These are phyloP conservation scores for Nakazawaea populi DNA, from an alignment of 805 yeast genomes.

Conservation along the genomic window DNA sequence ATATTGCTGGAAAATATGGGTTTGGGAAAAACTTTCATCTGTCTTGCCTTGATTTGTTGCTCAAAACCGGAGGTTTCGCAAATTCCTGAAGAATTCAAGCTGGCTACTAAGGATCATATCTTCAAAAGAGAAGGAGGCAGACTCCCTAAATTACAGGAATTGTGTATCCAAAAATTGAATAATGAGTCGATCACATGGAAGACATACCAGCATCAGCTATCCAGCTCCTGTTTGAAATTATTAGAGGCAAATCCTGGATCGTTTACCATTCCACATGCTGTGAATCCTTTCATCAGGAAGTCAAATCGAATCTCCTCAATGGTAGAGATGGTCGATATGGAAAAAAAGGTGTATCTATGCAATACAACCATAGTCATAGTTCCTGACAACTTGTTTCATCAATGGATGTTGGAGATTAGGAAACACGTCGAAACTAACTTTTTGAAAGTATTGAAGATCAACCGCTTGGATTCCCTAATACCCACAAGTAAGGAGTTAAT, in stretches of 20 bases:
- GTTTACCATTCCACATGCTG: slow-evolving; percentile 26
- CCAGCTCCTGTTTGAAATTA: slow-evolving; percentile 31
- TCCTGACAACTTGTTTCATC: slow-evolving; percentile 63
- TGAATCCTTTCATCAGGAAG: slow-evolving; percentile 5
- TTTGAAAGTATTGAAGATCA: slow-evolving; percentile 29
- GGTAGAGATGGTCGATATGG: slow-evolving; percentile 15
- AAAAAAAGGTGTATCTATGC: slow-evolving; percentile 33
- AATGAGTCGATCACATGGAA: slow-evolving; percentile 56
- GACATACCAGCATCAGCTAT: slow-evolving; percentile 35
- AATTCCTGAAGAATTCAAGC: slow-evolving; percentile 28
- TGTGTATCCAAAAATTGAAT: slow-evolving; percentile 37
- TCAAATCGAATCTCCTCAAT: neutral
- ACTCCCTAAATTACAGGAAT: slow-evolving; percentile 25
- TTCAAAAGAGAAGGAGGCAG: neutral
- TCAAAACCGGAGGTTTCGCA: slow-evolving; percentile 47
- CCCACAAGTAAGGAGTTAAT: slow-evolving; percentile 31
- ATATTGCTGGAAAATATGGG: slow-evolving; percentile 68
- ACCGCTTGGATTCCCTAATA: slow-evolving; percentile 12
- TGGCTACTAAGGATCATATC: slow-evolving; percentile 15
- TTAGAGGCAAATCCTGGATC: slow-evolving; percentile 37
- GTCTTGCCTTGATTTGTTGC: slow-evolving; percentile 48
- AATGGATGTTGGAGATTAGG: slow-evolving; percentile 54
- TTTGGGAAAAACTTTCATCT: slow-evolving; percentile 56
- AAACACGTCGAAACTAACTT: slow-evolving; percentile 43
- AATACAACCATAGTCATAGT: slow-evolving; percentile 53